phyloP scores from a whole-genome alignment of 2,329 filamentous ascomycete genomes.

The Diplodia sapinea region DNA sequence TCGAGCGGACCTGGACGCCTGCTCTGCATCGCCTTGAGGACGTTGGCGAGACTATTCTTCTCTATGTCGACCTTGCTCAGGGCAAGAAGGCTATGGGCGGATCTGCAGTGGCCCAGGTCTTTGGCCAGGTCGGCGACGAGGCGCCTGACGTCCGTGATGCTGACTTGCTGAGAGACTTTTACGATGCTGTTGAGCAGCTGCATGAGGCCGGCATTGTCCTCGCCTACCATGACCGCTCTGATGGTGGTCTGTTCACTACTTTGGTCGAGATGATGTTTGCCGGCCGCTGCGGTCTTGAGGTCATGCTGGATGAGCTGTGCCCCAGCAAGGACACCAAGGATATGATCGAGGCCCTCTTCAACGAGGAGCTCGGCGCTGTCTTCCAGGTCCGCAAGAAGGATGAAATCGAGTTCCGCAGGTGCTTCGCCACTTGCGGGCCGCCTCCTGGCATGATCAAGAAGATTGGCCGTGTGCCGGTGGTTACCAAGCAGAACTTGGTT shows the following conservation, averaged over 20 bases:
- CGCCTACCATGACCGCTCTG: constrained; percentile 92
- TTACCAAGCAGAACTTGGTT: constrained; percentile 74
- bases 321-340: constrained; percentile 66
- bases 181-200: constrained; percentile 77
- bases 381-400: constrained; percentile 91
- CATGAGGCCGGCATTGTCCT: constrained; percentile 76
- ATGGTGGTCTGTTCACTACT: constrained; percentile 89
- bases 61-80: constrained; percentile 88
- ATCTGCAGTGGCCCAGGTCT: constrained; percentile 87
- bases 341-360: constrained; percentile 83
- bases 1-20: constrained; percentile 91
- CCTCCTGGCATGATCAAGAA: constrained; percentile 81
- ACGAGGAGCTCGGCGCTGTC: constrained; percentile 92
- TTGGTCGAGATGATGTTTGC: constrained; percentile 98
- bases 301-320: constrained; percentile 77
- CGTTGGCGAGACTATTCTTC: constrained; percentile 83
- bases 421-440: constrained; percentile 88
- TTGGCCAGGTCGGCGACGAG: constrained; percentile 83
- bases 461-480: constrained; percentile 76
- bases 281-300: constrained; percentile 83
- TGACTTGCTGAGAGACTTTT: constrained; percentile 84
- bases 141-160: constrained; percentile 81
- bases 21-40: constrained; percentile 82
- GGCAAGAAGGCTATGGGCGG: constrained; percentile 85
- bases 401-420: constrained; percentile 83